Evolutionary conservation across 192 early-diverging fungal genomes (phyloP).

Genomic region (Spizellomyces punctatus): DNA sequence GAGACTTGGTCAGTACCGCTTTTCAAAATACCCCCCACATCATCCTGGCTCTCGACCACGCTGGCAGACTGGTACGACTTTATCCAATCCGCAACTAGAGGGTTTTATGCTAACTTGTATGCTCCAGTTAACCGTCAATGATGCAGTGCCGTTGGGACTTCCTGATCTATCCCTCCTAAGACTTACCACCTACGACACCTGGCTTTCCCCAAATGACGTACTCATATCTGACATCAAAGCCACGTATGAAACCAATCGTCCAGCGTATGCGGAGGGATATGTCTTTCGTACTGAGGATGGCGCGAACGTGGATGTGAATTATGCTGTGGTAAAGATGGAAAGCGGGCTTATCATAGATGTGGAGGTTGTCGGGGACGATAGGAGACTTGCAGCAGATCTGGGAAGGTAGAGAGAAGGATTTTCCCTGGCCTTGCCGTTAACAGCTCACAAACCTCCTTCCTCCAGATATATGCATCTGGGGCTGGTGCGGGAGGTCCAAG

Average conservation of each 20-base stretch:
- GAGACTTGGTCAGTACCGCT: conserved; percentile 9
- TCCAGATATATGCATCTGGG: no score
- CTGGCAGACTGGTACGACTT: conserved; percentile 35
- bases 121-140: conserved; percentile 36
- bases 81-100: background rate
- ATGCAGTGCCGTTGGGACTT: conserved; percentile 31
- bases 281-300: background rate
- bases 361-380: conserved; percentile 33
- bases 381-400: conserved; percentile 13
- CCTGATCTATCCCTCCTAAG: conserved; percentile 16
- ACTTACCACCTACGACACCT: conserved; percentile 44
- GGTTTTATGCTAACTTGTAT: background rate
- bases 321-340: background rate
- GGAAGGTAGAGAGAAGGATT: background rate
- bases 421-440: no score
- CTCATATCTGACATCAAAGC: conserved; percentile 44
- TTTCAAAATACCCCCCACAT: conserved; percentile 16
- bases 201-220: conserved; percentile 36
- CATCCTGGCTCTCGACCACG: conserved; percentile 38
- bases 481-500: no score
- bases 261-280: conserved; percentile 1
- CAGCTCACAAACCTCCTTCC: no score
- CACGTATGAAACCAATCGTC: conserved; percentile 18
- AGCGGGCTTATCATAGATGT: conserved; percentile 28
- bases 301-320: conserved; percentile 1